A percentile compares a stretch with the other conserved stretches of the same genome.
phyloP scores from a whole-genome alignment of 345 rosid species.

The Arabis alpina region DNA sequence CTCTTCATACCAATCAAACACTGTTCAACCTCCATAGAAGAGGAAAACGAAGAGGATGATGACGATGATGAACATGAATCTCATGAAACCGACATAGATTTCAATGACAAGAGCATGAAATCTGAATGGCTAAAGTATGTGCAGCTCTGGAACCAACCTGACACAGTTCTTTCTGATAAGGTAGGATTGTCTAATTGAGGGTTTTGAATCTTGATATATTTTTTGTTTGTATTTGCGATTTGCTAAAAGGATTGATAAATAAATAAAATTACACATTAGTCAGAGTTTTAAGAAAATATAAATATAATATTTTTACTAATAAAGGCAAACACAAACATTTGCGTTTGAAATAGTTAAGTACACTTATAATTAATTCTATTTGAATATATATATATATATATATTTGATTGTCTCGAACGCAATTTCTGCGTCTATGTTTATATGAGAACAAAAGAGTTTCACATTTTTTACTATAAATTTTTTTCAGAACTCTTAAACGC shows the following conservation, averaged over 20 bases:
- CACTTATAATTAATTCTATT: too few relatives aligned
- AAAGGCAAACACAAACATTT: too few relatives aligned
- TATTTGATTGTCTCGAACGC: too few relatives aligned
- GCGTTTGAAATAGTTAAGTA: too few relatives aligned
- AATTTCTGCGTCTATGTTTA: too few relatives aligned
- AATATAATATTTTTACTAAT: not conserved
- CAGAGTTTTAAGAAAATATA: not conserved
- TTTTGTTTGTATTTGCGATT: slow-evolving; percentile 1
- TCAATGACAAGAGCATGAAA: slow-evolving; percentile 53
- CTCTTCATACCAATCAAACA: slow-evolving; percentile 81
- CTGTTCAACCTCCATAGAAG: slow-evolving; percentile 40
- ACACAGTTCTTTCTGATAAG: slow-evolving; percentile 11
- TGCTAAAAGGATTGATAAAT: not conserved
- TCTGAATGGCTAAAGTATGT: slow-evolving; percentile 99
- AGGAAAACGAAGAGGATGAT: slow-evolving; percentile 45
- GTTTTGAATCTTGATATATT: slow-evolving; percentile 13
- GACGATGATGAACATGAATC: slow-evolving; percentile 51
- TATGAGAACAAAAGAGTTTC: too few relatives aligned
- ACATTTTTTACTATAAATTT: not conserved
- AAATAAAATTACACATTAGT: slow-evolving; percentile 5
- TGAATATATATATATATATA: too few relatives aligned
- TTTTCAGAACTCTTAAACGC: not conserved
- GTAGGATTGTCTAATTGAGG: slow-evolving; percentile 20
- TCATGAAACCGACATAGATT: slow-evolving; percentile 31
- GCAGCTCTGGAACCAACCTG: slow-evolving; percentile 82